Evolutionary conservation across 148 eudicot species (phyloP).

Genomic region (Pharnaceum exiguum): DNA sequence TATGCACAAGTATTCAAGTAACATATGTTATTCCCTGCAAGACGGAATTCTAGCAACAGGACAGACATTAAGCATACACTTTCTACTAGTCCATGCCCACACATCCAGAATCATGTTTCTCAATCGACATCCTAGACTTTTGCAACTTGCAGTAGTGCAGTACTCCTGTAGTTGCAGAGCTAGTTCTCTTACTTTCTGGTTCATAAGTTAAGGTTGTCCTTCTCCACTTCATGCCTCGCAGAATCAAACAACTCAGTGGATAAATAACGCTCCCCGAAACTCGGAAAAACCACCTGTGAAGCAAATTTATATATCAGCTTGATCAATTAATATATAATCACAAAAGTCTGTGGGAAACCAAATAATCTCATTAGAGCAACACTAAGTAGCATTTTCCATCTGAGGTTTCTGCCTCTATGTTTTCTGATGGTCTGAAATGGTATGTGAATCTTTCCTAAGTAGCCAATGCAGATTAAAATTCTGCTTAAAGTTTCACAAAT

Average conservation of each 20-base stretch:
- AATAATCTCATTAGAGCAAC: no score
- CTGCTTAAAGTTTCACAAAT: background rate
- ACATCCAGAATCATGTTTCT: background rate
- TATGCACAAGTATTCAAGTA: no score
- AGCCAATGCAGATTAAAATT: background rate
- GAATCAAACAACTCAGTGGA: constrained; percentile 44
- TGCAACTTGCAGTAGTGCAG: background rate
- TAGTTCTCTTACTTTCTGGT: background rate
- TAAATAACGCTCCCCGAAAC: constrained; percentile 41
- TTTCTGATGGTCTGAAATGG: no score
- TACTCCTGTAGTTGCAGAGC: background rate
- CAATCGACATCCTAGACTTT: background rate
- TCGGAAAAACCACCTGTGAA: constrained; percentile 33
- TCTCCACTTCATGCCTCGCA: constrained; percentile 36
- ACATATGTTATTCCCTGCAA: no score
- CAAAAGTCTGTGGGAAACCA: no score
- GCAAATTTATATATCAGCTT: background rate
- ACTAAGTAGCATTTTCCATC: no score
- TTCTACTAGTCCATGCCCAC: background rate
- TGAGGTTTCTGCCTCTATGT: no score
- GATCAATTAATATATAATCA: no score
- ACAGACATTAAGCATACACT: background rate
- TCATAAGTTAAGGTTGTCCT: constrained; percentile 27
- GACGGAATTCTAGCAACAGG: no score
- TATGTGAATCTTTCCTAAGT: background rate